Evolutionary conservation across 306 rosid species (phyloP).

Genomic region (Sicyos edulis): DNA sequence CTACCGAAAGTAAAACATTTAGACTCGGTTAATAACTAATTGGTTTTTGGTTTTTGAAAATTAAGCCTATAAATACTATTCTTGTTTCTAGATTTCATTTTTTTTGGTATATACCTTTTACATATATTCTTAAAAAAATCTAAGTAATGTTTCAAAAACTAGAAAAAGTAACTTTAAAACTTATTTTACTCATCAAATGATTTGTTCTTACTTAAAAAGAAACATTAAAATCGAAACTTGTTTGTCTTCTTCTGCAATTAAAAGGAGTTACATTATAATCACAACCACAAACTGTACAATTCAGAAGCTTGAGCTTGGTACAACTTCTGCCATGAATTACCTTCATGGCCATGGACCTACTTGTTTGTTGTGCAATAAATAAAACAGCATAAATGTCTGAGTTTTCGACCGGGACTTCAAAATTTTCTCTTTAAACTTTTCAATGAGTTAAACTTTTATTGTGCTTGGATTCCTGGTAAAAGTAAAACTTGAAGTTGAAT

Average conservation of each 20-base stretch:
- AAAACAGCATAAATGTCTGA: neutral
- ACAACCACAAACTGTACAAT: neutral
- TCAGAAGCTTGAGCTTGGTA: constrained; percentile 10
- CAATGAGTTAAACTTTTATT: neutral
- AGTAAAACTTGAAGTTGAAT: constrained; percentile 7
- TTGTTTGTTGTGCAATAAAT: neutral
- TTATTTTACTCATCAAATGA: too few species aligned
- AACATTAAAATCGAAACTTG: neutral
- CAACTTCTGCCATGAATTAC: neutral
- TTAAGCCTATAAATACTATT: too few species aligned
- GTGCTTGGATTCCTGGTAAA: neutral
- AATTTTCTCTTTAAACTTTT: neutral
- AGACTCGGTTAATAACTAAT: neutral
- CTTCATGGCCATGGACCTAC: neutral
- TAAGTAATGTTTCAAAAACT: too few species aligned
- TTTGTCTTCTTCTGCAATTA: neutral
- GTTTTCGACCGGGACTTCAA: neutral
- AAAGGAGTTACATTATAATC: neutral
- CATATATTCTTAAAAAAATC: too few species aligned
- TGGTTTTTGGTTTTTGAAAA: neutral
- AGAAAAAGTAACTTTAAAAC: too few species aligned
- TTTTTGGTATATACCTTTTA: too few species aligned
- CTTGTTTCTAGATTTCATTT: too few species aligned
- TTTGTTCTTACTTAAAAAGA: too few species aligned
- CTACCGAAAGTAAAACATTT: too few species aligned